Base-by-base conservation (phyloP, 1,284 basidiomycete genomes). In the Paramarasmius palmivorus region DNA sequence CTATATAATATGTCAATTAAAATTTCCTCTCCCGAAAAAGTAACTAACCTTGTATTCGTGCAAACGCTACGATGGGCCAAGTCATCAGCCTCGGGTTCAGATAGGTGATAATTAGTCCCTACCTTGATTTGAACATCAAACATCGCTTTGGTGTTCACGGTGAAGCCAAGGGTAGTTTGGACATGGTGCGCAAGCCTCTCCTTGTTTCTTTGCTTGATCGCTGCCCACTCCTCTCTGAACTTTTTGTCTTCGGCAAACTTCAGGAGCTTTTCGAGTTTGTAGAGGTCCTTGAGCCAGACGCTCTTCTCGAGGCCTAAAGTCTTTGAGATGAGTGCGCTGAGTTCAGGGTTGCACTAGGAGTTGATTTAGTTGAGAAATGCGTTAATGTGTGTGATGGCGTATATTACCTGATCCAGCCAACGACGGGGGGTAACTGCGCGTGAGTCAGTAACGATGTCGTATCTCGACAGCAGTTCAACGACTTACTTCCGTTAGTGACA, bases 71-170 rank as follows among this genome's bases (percentile, higher is more conserved):
- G 58, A 55, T 8, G 53, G 55, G n/a, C 50, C 45, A 29, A 49
- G 50, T 29, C 52, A 44, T 22, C 26, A 37, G 29, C 12, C 20
- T 52, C 32, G 51, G 41, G 19, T 50, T 39, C 7, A 55, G 25
- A 20, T 9, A 50, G 35, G 47, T 23, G 20, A 15, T 4, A 40
- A 4, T 36, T 44, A 41, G 52, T 23, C 61, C 73, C 4, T 55
- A 90, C 86, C 81, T 95, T 96, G 65, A 94, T 91, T 71, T 96
- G 94, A 15, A 95, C 88, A 65, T 95, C 92, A 65, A 95, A 96
- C 79, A 96, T 81, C 22, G 91, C 92, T 50, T 86, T 75, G 26
- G 91, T 87, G 63, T 91, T 86, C 56, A 96, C 77, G 26, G 69
- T 81, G 57, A 87, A 77, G 58, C 93, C 92, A 20, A 95, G 74